Conservation (phyloP, 2,329 filamentous ascomycete species). For the Microsporum audouinii region DNA sequence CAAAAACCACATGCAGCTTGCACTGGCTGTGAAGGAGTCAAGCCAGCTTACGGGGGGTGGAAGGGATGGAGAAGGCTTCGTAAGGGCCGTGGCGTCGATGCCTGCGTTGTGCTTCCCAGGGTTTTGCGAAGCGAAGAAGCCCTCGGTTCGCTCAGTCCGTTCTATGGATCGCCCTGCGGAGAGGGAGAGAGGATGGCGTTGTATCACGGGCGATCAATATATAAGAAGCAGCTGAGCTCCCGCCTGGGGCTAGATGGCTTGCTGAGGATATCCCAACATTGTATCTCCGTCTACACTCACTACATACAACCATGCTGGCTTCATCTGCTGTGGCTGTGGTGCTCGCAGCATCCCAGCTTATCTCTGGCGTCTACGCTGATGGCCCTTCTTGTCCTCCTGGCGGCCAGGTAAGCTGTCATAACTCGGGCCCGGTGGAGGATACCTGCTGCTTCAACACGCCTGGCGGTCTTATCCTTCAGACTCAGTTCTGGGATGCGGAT, state of each 20-base stretch:
- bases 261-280: background rate
- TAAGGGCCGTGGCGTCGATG: background rate
- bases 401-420: constrained; percentile 45
- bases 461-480: constrained; percentile 46
- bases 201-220: background rate
- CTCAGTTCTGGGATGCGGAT: constrained; percentile 50
- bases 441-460: constrained; percentile 50
- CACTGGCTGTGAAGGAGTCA: background rate
- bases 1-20: background rate
- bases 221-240: background rate
- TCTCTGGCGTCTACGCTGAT: background rate
- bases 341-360: background rate
- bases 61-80: background rate
- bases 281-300: background rate
- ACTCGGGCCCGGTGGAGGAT: constrained; percentile 38
- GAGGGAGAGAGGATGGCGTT: background rate
- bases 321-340: background rate
- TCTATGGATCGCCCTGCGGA: background rate
- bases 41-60: background rate
- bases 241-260: background rate
- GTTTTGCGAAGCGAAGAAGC: background rate
- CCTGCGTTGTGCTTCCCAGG: background rate
- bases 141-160: background rate
- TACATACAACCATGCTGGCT: background rate
- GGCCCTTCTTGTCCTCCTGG: constrained; percentile 23